phyloP scores from a whole-genome alignment of 1,139 yeast genomes.

The Blastobotrys illinoisensis region DNA sequence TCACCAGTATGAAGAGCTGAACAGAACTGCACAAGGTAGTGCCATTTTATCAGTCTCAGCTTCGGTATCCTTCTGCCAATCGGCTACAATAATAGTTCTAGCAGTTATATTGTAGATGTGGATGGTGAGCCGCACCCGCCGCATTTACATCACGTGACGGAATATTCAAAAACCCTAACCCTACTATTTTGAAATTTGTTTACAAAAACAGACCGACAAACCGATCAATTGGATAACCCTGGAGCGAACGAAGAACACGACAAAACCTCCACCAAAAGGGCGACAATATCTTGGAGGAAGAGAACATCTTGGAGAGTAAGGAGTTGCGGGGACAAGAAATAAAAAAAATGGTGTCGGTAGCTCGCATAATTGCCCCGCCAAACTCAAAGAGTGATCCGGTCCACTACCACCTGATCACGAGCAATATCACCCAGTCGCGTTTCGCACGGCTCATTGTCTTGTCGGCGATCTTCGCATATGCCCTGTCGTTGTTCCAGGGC shows the following conservation, averaged over 20 bases:
- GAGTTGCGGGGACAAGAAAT: not conserved
- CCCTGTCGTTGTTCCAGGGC: slow-evolving; percentile 16
- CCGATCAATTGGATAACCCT: not conserved
- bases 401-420: slow-evolving; percentile 26
- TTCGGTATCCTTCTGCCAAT: no score
- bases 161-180: not conserved
- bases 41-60: no score
- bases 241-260: not conserved
- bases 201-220: not conserved
- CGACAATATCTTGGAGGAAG: not conserved
- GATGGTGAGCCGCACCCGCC: not conserved
- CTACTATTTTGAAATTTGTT: not conserved
- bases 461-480: slow-evolving; percentile 20
- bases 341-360: slow-evolving; percentile 18
- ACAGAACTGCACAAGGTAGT: no score
- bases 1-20: no score
- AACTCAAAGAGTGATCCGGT: slow-evolving; percentile 14
- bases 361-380: slow-evolving; percentile 20
- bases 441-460: slow-evolving; percentile 27
- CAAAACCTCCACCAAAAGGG: slow-evolving; percentile 1
- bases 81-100: no score
- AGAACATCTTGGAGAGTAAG: not conserved
- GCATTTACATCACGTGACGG: not conserved
- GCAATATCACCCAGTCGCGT: slow-evolving; percentile 27
- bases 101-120: no score